Conservation (phyloP, 179 eudicot species). For the Camellia oleifera region DNA sequence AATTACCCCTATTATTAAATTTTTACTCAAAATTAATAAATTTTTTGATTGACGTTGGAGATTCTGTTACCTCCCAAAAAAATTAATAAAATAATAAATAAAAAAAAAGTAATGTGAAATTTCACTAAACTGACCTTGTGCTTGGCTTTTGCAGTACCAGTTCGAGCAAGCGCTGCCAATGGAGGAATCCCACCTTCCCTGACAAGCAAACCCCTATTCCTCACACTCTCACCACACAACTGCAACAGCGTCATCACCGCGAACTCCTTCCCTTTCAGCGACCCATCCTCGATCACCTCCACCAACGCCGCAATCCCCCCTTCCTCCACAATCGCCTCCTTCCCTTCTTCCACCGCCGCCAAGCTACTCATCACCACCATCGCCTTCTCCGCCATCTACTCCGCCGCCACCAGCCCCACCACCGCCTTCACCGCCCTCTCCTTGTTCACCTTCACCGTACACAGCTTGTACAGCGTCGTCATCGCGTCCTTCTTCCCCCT, state of each 20-base stretch:
- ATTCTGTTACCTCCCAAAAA: too few relatives aligned
- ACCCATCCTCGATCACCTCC: constrained; percentile 68
- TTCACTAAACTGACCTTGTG: constrained; percentile 56
- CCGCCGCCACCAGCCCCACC: constrained; percentile 65
- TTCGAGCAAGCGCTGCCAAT: constrained; percentile 73
- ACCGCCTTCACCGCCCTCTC: constrained; percentile 74
- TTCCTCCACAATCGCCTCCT: constrained; percentile 58
- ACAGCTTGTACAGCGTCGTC: constrained; percentile 77
- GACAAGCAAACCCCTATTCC: constrained; percentile 63
- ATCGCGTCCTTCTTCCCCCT: constrained; percentile 88
- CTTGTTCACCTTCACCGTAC: constrained; percentile 62
- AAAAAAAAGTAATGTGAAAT: too few relatives aligned
- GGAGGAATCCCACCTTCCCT: constrained; percentile 95
- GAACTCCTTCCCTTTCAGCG: constrained; percentile 72
- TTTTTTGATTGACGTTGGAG: too few relatives aligned
- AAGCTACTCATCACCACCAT: constrained; percentile 75
- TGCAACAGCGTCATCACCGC: constrained; percentile 66
- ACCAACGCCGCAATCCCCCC: constrained; percentile 70
- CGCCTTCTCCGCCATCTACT: constrained; percentile 72
- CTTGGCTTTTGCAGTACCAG: constrained; percentile 71
- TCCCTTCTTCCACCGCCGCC: constrained; percentile 51
- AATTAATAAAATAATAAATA: too few relatives aligned
- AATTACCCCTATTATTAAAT: too few relatives aligned
- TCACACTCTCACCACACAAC: constrained; percentile 55
- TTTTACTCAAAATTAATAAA: too few relatives aligned